Percentiles rank a stretch among this genome's conserved stretches.
These are phyloP conservation scores for Taiwanofungus camphoratus DNA, from an alignment of 1,284 basidiomycete species.

Conservation along the genomic window DNA sequence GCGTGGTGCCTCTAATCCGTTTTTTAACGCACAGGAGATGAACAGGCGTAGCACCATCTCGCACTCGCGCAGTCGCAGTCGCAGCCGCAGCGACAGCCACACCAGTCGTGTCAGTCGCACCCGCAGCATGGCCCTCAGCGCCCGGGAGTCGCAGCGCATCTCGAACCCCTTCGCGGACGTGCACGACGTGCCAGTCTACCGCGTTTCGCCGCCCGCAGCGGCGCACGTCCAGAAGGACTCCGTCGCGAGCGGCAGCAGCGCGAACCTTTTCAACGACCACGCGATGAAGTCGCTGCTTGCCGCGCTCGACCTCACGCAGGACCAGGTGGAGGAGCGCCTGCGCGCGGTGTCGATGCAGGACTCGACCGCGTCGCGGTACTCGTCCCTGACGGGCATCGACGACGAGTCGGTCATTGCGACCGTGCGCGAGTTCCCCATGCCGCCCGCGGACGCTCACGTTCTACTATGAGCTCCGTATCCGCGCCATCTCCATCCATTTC, in stretches of 20 bases:
- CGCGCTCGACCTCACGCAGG: constrained; percentile 45
- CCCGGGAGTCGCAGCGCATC: constrained; percentile 3
- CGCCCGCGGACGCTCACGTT: constrained; percentile 12
- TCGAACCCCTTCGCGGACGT: constrained; percentile 34
- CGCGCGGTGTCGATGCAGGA: constrained; percentile 30
- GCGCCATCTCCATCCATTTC: not conserved
- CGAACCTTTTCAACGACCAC: constrained; percentile 29
- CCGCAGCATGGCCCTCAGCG: constrained; percentile 13
- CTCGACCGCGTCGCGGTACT: constrained; percentile 23
- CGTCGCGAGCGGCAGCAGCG: constrained; percentile 19
- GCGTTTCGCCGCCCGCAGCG: constrained; percentile 10
- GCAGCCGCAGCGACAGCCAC: constrained; percentile 24
- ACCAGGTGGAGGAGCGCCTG: constrained; percentile 37
- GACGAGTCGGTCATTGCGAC: constrained; percentile 22
- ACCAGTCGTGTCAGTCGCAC: constrained; percentile 20
- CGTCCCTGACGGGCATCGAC: constrained; percentile 8
- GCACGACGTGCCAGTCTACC: constrained; percentile 16
- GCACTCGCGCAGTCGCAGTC: constrained; percentile 14
- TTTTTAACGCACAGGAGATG: constrained; percentile 47
- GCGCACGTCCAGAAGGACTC: constrained; percentile 18
- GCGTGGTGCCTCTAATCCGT: constrained; percentile 52
- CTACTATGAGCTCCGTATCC: not conserved
- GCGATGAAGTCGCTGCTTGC: constrained; percentile 60
- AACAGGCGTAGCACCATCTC: no score
- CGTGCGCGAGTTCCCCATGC: constrained; percentile 23